phyloP scores from a whole-genome alignment of 371 early-diverging fungal species.

The Mucor saturninus region DNA sequence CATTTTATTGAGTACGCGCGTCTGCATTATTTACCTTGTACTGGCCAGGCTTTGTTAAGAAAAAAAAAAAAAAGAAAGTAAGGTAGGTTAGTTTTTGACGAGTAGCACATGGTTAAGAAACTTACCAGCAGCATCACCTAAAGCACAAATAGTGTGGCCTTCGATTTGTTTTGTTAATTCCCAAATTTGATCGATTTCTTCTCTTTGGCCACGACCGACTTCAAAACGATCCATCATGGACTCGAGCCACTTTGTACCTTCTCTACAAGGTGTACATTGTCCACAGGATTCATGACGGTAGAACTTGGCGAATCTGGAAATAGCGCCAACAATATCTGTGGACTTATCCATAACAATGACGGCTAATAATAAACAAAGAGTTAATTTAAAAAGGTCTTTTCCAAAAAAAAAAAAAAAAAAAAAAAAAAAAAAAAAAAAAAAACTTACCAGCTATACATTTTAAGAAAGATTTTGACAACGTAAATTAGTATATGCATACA shows the following conservation, averaged over 20 bases:
- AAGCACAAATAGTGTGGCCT: constrained; percentile 97
- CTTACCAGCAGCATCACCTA: constrained; percentile 92
- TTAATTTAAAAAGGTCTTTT: no score
- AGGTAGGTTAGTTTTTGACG: neutral
- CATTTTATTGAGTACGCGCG: neutral
- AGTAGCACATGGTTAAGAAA: neutral
- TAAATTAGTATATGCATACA: neutral
- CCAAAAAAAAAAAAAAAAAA: neutral
- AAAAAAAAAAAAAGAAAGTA: neutral
- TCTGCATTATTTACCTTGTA: constrained; percentile 53
- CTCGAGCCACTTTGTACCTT: constrained; percentile 95
- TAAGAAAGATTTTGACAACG: neutral
- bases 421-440: neutral
- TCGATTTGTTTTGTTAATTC: constrained; percentile 96
- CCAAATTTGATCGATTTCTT: constrained; percentile 86
- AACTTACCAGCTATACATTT: constrained; percentile 36
- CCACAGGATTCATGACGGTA: constrained; percentile 98
- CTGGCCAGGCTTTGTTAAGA: constrained; percentile 84
- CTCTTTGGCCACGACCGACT: constrained; percentile 80
- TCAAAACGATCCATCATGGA: constrained; percentile 96
- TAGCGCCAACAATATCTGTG: constrained; percentile 88
- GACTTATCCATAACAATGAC: constrained; percentile 98
- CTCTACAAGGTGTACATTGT: constrained; percentile 98
- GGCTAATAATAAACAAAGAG: constrained; percentile 42
- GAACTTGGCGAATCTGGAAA: constrained; percentile 90